Evolutionary conservation across 1,284 basidiomycete genomes (phyloP).

Genomic region (Phellopilus nigrolimitatus): DNA sequence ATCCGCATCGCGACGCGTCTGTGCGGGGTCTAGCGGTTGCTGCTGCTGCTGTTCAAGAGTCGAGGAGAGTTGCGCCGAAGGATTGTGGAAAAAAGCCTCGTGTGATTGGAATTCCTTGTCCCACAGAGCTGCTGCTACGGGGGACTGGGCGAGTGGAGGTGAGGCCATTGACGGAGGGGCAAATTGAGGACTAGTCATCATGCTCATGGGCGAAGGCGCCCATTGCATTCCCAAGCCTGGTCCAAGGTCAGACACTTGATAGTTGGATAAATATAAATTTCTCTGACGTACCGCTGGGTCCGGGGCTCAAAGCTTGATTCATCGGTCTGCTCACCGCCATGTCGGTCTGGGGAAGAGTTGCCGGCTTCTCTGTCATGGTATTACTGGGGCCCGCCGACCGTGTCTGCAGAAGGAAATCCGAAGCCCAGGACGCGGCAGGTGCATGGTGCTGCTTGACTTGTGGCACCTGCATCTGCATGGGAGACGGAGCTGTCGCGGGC

Average conservation of each 20-base stretch:
- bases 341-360: conserved; percentile 1
- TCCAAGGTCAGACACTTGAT: too few species aligned
- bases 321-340: conserved; percentile 1
- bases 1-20: conserved; percentile 38
- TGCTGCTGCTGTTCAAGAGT: background rate
- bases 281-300: background rate
- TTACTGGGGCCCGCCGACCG: background rate
- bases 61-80: background rate
- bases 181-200: conserved; percentile 17
- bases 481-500: conserved; percentile 24
- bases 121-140: conserved; percentile 10
- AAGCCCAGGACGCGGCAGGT: conserved; percentile 50
- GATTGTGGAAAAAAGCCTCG: conserved; percentile 1
- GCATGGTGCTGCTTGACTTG: conserved; percentile 29
- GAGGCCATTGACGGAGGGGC: background rate
- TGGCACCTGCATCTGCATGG: conserved; percentile 30
- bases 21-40: background rate
- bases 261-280: background rate
- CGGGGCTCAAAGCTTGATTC: background rate
- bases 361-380: background rate
- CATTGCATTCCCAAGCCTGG: conserved; percentile 15
- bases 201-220: conserved; percentile 6
- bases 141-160: conserved; percentile 26
- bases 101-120: conserved; percentile 18
- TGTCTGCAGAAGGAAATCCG: conserved; percentile 49